These are phyloP conservation scores for Hypoxylon sp. DNA, from an alignment of 2,329 filamentous ascomycete species.

Conservation along the genomic window DNA sequence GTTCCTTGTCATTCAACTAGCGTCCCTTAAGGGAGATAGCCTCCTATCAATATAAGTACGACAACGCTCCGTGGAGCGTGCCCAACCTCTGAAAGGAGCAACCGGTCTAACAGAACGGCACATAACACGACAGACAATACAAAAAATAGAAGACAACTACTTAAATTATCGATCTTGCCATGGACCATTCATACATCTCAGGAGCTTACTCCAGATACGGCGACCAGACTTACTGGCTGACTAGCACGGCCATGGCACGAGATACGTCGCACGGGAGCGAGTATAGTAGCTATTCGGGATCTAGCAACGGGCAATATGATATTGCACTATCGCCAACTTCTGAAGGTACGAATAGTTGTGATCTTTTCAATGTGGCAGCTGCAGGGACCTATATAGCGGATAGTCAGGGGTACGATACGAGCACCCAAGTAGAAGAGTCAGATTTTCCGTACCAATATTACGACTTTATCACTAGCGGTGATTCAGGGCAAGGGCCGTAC, in stretches of 20 bases:
- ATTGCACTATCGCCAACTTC: conserved; percentile 25
- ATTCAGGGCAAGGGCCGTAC: conserved; percentile 42
- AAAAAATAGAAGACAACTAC: not conserved
- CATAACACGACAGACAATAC: conserved; percentile 16
- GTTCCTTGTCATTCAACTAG: conserved; percentile 25
- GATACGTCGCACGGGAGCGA: conserved; percentile 43
- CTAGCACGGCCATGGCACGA: conserved; percentile 46
- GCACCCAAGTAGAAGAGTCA: conserved; percentile 2
- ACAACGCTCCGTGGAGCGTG: conserved; percentile 26
- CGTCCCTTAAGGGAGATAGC: conserved; percentile 21
- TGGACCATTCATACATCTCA: conserved; percentile 35
- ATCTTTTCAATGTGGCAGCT: conserved; percentile 15
- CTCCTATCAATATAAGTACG: conserved; percentile 38
- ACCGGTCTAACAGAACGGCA: conserved; percentile 35
- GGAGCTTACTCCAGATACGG: conserved; percentile 34
- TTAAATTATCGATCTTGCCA: conserved; percentile 18
- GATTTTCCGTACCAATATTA: conserved; percentile 41
- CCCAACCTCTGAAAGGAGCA: conserved; percentile 14
- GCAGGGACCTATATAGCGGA: conserved; percentile 17
- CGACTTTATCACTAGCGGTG: conserved; percentile 44
- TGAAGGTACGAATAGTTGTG: conserved; percentile 11
- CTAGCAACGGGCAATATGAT: conserved; percentile 42
- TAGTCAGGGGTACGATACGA: conserved; percentile 20
- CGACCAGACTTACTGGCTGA: conserved; percentile 36
- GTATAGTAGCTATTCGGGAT: conserved; percentile 43